phyloP scores from a whole-genome alignment of 768 basidiomycete species.

The Neoboletus magnificus region DNA sequence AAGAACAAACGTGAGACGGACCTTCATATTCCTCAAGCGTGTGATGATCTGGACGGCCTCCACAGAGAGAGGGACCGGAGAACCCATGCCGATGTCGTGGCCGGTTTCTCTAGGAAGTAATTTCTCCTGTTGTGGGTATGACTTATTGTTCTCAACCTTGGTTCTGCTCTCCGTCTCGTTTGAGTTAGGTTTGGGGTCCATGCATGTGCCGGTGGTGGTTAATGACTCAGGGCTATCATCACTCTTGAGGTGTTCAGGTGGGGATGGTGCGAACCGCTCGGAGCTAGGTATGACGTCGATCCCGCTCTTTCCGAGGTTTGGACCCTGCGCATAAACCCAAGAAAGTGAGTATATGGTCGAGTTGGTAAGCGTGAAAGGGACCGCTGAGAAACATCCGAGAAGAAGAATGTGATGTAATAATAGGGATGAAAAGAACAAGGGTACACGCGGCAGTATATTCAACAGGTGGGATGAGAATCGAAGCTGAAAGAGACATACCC shows the following conservation, averaged over 20 bases:
- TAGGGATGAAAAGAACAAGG: not conserved
- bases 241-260: constrained; percentile 37
- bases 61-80: constrained; percentile 72
- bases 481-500: constrained; percentile 45
- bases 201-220: not conserved
- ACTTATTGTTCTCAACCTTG: not conserved
- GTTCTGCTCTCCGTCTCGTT: not conserved
- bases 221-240: constrained; percentile 49
- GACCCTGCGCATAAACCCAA: constrained; percentile 46
- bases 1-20: constrained; percentile 26
- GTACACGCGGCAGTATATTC: not conserved
- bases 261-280: constrained; percentile 59
- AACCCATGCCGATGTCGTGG: constrained; percentile 84
- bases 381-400: not conserved
- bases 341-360: not conserved
- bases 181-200: not conserved
- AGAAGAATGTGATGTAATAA: not conserved
- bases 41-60: constrained; percentile 81
- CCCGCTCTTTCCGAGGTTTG: constrained; percentile 71
- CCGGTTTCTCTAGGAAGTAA: constrained; percentile 81
- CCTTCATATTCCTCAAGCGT: constrained; percentile 79
- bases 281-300: constrained; percentile 72
- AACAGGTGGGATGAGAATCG: not conserved
- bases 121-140: constrained; percentile 35
- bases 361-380: not conserved